Evolutionary conservation across 768 basidiomycete genomes (phyloP), one percentile per base, ranked within the genome.

Genomic region (Suillus subluteus): DNA sequence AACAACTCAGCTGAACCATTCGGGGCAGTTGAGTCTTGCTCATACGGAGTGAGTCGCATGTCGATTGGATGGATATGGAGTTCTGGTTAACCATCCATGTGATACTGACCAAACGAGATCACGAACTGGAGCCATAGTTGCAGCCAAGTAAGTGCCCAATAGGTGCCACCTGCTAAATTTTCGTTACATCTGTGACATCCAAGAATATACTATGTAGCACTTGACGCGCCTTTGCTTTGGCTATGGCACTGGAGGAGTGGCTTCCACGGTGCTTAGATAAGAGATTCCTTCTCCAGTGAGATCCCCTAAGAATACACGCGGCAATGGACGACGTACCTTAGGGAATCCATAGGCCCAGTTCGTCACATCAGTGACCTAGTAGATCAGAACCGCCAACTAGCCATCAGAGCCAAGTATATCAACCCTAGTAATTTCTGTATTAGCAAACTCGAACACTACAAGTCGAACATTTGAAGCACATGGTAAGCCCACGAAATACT

Each of bases 381-480:
- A 41, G 38, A 40, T 40, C 4, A 15, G 16, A 38, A 26, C n/a
- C 58, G 5, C 16, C 58, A 40, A 58, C 38, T 40, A 15, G 23
- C 23, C 6, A 7, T 58, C 38, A 58, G 58, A 40, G 58, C 23
- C 37, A 15, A 3, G 58, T 40, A 58, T 40, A 58, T 40, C 23
- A 26, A 40, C 38, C 23, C 38, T 58, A 23, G 23, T 58, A 58
- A 21, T 37, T 38, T 23, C 37, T 37, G 7, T 58, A 13, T 26
- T 26, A 6, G 58, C 15, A 26, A 26, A 11, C 38, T 23, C 23
- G 38, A 58, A 37, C 6, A 40, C 38, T 26, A 40, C 38, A 58
- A 58, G 38, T 15, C 8, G 4, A 58, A 58, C 38, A 38, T 26
- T n/a, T 26, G 58, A 58, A 26, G 58, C 38, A 58, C 58, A 58